These are phyloP conservation scores for Aspergillus niger DNA, from an alignment of 2,329 filamentous ascomycete species.

Conservation along the genomic window DNA sequence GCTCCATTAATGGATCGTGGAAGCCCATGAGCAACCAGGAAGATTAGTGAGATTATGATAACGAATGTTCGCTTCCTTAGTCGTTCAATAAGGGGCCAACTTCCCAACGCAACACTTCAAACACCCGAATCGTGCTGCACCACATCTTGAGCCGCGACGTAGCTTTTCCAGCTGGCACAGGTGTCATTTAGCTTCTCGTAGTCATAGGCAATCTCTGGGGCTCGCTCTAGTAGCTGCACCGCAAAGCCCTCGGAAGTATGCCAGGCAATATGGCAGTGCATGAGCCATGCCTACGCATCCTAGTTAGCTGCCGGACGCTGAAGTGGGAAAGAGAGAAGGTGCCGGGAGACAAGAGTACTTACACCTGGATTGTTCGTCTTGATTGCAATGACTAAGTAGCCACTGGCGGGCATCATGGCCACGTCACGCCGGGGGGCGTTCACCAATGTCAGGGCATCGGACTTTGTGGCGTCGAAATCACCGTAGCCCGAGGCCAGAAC, in stretches of 20 bases:
- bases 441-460: slow-evolving; percentile 6
- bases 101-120: not conserved
- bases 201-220: slow-evolving; percentile 7
- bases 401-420: slow-evolving; percentile 14
- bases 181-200: slow-evolving; percentile 2
- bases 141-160: not conserved
- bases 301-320: no score
- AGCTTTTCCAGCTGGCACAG: slow-evolving; percentile 5
- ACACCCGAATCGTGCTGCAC: not conserved
- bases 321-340: no score
- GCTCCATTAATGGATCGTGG: no score
- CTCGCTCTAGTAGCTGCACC: slow-evolving; percentile 10
- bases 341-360: no score
- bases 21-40: no score
- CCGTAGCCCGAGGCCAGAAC: slow-evolving; percentile 49
- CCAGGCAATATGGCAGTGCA: slow-evolving; percentile 17
- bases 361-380: slow-evolving; percentile 15
- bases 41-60: no score
- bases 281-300: slow-evolving; percentile 12
- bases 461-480: slow-evolving; percentile 2
- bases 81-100: no score
- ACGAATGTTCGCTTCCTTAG: no score
- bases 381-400: slow-evolving; percentile 16
- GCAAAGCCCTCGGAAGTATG: slow-evolving; percentile 13
- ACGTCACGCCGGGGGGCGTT: slow-evolving; percentile 18